phyloP scores from a whole-genome alignment of 2,329 filamentous ascomycete genomes.

The Cladosporium colombiae region DNA sequence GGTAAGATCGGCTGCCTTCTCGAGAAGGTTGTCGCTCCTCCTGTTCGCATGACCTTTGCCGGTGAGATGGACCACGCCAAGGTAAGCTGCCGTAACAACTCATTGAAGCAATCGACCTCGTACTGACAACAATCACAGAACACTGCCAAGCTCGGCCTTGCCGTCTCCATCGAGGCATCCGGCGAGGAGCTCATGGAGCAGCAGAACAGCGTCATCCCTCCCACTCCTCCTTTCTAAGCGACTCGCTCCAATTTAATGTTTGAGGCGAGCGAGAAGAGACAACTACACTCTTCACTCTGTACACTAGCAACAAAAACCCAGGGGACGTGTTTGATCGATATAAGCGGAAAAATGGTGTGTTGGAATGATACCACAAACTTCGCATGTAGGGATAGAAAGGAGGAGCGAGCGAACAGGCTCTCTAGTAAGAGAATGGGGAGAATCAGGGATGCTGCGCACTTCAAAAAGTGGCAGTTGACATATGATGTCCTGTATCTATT shows the following conservation, averaged over 20 bases:
- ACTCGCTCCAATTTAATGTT: not conserved
- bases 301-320: slow-evolving; percentile 14
- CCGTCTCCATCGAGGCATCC: slow-evolving; percentile 85
- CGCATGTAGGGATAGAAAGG: slow-evolving; percentile 20
- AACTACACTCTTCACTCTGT: slow-evolving; percentile 14
- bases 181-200: slow-evolving; percentile 85
- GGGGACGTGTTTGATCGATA: not conserved
- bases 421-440: not conserved
- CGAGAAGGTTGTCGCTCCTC: slow-evolving; percentile 93
- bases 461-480: not conserved
- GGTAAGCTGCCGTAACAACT: slow-evolving; percentile 61
- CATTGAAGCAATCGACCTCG: not conserved
- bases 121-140: slow-evolving; percentile 59
- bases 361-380: slow-evolving; percentile 18
- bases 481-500: not conserved
- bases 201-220: slow-evolving; percentile 57
- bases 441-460: not conserved
- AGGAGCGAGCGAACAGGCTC: not conserved
- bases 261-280: slow-evolving; percentile 7
- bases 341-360: slow-evolving; percentile 2
- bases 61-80: slow-evolving; percentile 95
- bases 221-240: slow-evolving; percentile 39
- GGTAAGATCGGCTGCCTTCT: slow-evolving; percentile 90
- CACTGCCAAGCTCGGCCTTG: slow-evolving; percentile 90
- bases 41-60: slow-evolving; percentile 90